These are phyloP conservation scores for Pugionium cornutum DNA, from an alignment of 345 rosid genomes.

Conservation along the genomic window DNA sequence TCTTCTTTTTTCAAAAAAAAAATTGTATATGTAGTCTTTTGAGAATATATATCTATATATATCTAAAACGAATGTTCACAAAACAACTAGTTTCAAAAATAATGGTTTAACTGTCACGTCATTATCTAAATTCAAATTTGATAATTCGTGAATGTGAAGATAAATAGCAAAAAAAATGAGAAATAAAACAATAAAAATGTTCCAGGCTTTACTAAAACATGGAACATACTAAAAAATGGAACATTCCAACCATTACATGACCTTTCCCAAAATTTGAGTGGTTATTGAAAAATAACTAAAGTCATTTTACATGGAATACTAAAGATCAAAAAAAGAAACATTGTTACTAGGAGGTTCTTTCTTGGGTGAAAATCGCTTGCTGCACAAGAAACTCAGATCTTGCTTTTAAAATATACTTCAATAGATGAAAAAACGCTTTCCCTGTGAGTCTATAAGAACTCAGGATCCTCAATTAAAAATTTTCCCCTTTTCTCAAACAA, in stretches of 20 bases:
- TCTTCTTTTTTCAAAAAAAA: background rate
- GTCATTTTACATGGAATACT: background rate
- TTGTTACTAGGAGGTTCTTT: background rate
- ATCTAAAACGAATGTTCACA: background rate
- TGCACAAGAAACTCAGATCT: constrained; percentile 9
- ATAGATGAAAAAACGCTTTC: background rate
- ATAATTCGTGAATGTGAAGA: no score
- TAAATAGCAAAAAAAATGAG: background rate
- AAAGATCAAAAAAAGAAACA: background rate
- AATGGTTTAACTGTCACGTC: background rate
- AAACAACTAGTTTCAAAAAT: background rate
- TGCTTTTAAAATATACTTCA: background rate
- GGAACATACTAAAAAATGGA: background rate
- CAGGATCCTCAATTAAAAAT: background rate
- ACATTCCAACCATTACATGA: background rate
- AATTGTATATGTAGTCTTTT: background rate
- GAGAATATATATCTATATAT: background rate
- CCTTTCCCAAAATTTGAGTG: background rate
- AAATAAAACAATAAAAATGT: constrained; percentile 2
- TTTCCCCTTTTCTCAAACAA: constrained; percentile 13
- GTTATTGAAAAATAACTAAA: background rate
- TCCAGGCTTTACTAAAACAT: background rate
- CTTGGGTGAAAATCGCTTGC: constrained; percentile 1
- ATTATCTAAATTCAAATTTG: background rate
- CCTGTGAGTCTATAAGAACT: background rate